Conservation (phyloP, 495 filamentous ascomycete genomes). For the Annulohypoxylon maeteangense region DNA sequence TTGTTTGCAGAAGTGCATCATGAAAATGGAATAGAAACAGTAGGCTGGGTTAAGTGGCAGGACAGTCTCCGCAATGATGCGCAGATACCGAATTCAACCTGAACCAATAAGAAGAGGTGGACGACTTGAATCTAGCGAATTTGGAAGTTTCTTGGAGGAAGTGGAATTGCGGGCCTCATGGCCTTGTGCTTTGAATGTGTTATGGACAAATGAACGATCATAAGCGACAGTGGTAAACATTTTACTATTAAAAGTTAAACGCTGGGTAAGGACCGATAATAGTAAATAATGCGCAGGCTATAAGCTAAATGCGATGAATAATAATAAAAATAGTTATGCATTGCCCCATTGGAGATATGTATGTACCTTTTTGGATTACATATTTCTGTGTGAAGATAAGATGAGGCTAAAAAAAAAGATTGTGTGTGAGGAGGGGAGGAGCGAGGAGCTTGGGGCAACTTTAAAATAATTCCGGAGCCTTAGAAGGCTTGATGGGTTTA, state of each 20-base stretch:
- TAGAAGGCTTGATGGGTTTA: neutral
- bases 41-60: constrained; percentile 4
- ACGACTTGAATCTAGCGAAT: constrained; percentile 31
- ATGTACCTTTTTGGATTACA: neutral
- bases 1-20: constrained; percentile 20
- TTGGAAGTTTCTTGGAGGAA: constrained; percentile 27
- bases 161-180: constrained; percentile 12
- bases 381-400: constrained; percentile 10
- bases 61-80: constrained; percentile 41
- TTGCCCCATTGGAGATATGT: constrained; percentile 24
- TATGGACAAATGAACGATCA: neutral
- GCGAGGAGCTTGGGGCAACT: constrained; percentile 32
- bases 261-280: constrained; percentile 11
- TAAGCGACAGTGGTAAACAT: constrained; percentile 1
- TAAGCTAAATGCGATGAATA: neutral
- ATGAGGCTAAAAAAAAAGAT: constrained; percentile 2
- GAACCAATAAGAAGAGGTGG: constrained; percentile 25
- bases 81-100: constrained; percentile 34
- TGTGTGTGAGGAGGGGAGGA: constrained; percentile 3
- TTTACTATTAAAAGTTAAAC: constrained; percentile 30
- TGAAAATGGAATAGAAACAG: constrained; percentile 27
- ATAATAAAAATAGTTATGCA: constrained; percentile 36
- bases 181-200: neutral
- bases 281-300: constrained; percentile 18
- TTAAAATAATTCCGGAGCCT: constrained; percentile 31